Percentiles rank a stretch among this genome's conserved stretches.
These are phyloP conservation scores for Boletellus ananas DNA, from an alignment of 768 basidiomycete species.

Conservation along the genomic window DNA sequence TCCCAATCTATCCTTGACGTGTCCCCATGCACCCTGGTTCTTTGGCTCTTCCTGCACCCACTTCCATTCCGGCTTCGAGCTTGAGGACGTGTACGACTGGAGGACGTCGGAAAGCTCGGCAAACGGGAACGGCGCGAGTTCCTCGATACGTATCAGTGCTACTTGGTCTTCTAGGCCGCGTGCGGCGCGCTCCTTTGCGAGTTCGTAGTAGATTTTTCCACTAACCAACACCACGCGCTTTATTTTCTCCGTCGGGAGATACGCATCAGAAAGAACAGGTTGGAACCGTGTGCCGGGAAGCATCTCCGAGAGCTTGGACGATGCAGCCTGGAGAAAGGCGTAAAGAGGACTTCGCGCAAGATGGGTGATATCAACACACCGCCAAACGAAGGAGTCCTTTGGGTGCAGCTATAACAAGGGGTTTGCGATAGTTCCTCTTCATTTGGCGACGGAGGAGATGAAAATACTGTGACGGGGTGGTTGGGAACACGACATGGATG, in stretches of 20 bases:
- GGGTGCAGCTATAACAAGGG: constrained; percentile 78
- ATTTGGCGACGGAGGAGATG: constrained; percentile 88
- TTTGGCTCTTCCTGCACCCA: constrained; percentile 89
- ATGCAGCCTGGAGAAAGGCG: constrained; percentile 53
- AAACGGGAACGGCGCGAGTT: constrained; percentile 88
- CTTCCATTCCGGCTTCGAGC: constrained; percentile 34
- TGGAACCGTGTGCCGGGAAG: constrained; percentile 57
- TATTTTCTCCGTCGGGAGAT: constrained; percentile 34
- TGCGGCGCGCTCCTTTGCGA: constrained; percentile 62
- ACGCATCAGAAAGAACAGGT: constrained; percentile 58
- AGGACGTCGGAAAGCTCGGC: constrained; percentile 44
- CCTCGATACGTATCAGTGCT: constrained; percentile 77
- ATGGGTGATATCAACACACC: constrained; percentile 41
- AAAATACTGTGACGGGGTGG: constrained; percentile 90
- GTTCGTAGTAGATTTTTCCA: constrained; percentile 88
- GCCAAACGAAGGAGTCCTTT: constrained; percentile 78
- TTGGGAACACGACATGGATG: constrained; percentile 82
- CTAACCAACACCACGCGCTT: constrained; percentile 70
- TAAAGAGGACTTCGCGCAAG: background rate
- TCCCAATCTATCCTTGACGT: constrained; percentile 57
- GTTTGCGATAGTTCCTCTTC: constrained; percentile 80
- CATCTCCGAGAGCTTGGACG: constrained; percentile 64
- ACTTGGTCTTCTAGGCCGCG: constrained; percentile 46
- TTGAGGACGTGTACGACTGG: constrained; percentile 40
- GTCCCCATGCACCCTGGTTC: constrained; percentile 80